These are phyloP conservation scores for Durotheca rogersii DNA, from an alignment of 495 filamentous ascomycete genomes.

Conservation along the genomic window DNA sequence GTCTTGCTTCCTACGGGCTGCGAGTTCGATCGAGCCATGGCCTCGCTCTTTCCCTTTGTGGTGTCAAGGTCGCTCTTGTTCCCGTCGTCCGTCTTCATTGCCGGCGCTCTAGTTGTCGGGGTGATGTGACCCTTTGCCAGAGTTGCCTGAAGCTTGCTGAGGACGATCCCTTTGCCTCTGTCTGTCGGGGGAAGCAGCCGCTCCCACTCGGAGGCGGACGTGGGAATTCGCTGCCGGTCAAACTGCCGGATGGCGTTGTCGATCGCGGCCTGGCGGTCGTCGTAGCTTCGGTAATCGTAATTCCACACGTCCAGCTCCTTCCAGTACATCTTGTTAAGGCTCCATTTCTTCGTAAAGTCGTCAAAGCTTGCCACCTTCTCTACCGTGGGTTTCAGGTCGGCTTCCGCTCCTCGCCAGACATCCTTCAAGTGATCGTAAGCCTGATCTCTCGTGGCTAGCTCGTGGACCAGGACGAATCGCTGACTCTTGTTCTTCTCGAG, in stretches of 20 bases:
- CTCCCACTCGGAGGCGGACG: conserved; percentile 78
- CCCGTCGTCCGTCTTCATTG: conserved; percentile 56
- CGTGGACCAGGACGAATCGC: conserved; percentile 68
- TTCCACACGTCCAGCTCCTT: conserved; percentile 83
- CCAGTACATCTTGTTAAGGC: conserved; percentile 67
- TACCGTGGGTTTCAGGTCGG: conserved; percentile 57
- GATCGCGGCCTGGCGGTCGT: conserved; percentile 76
- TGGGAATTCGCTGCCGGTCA: conserved; percentile 73
- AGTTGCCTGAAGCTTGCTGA: conserved; percentile 69
- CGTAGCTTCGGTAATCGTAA: conserved; percentile 65
- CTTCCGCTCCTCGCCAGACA: conserved; percentile 56
- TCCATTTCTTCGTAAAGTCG: conserved; percentile 59
- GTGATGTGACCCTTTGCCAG: conserved; percentile 60
- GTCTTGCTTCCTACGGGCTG: conserved; percentile 51
- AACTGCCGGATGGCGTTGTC: conserved; percentile 80
- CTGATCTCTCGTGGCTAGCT: conserved; percentile 64
- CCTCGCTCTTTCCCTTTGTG: conserved; percentile 52
- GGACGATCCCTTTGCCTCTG: conserved; percentile 73
- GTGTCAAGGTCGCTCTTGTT: conserved; percentile 59
- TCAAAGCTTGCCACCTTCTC: conserved; percentile 61
- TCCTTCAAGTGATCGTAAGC: conserved; percentile 58
- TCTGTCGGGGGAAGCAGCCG: conserved; percentile 70
- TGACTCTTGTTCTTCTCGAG: conserved; percentile 53
- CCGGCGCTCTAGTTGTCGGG: conserved; percentile 59
- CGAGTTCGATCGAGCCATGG: conserved; percentile 56